These are phyloP conservation scores for Geosmithia putterillii DNA, from an alignment of 2,329 filamentous ascomycete species.

Conservation along the genomic window DNA sequence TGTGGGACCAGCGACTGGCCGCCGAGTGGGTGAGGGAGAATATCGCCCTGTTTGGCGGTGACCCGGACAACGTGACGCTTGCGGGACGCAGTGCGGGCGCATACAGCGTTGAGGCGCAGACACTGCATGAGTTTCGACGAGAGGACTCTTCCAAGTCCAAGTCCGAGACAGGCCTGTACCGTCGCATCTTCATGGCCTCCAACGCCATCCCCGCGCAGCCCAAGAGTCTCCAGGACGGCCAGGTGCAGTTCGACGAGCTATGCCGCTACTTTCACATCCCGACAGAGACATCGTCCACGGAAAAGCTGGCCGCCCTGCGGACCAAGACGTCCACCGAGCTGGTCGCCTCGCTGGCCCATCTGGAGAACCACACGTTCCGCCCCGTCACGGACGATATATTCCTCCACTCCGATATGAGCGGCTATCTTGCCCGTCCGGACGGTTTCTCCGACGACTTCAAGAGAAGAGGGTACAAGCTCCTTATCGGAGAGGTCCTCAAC, in stretches of 20 bases:
- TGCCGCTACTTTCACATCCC: constrained; percentile 20
- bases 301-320: constrained; percentile 20
- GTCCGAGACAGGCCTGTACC: constrained; percentile 12
- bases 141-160: background rate
- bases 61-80: constrained; percentile 29
- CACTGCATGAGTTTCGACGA: constrained; percentile 20
- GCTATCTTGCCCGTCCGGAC: constrained; percentile 20
- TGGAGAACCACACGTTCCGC: constrained; percentile 32
- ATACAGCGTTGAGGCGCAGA: constrained; percentile 27
- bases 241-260: constrained; percentile 28
- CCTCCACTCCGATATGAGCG: constrained; percentile 21
- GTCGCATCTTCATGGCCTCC: constrained; percentile 27
- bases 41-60: constrained; percentile 31
- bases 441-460: constrained; percentile 26
- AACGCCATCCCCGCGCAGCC: constrained; percentile 32
- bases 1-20: constrained; percentile 35
- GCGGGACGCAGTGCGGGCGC: constrained; percentile 30
- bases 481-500: constrained; percentile 29
- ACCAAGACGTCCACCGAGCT: constrained; percentile 17
- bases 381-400: constrained; percentile 28
- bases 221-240: constrained; percentile 20
- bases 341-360: constrained; percentile 17
- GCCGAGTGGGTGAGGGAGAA: constrained; percentile 37
- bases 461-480: constrained; percentile 16
- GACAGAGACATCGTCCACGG: constrained; percentile 5